phyloP scores from a whole-genome alignment of 371 early-diverging fungal species.

The Mortierella polycephala region DNA sequence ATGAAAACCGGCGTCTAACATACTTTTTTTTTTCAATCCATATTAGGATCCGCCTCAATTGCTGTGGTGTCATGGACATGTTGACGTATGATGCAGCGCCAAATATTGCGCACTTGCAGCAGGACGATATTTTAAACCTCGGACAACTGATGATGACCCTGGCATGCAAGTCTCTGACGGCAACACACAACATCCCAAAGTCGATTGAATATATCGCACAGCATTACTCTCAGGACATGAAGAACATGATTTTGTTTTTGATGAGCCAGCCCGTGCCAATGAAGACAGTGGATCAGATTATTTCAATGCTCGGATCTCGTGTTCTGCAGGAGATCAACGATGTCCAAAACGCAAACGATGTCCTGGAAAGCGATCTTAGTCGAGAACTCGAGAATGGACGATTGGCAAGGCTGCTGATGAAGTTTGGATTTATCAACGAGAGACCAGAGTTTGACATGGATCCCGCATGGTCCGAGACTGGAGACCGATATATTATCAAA shows the following conservation, averaged over 20 bases:
- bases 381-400: slow-evolving; percentile 92
- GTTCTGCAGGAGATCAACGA: slow-evolving; percentile 80
- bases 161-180: slow-evolving; percentile 81
- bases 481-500: slow-evolving; percentile 94
- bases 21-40: not conserved
- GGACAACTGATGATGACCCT: slow-evolving; percentile 88
- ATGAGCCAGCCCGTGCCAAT: slow-evolving; percentile 78
- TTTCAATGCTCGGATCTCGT: slow-evolving; percentile 84
- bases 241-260: slow-evolving; percentile 83
- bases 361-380: slow-evolving; percentile 79
- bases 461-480: slow-evolving; percentile 95
- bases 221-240: slow-evolving; percentile 81
- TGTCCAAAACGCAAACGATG: slow-evolving; percentile 80
- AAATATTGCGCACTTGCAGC: slow-evolving; percentile 72
- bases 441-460: slow-evolving; percentile 94
- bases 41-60: slow-evolving; percentile 80
- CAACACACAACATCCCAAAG: slow-evolving; percentile 74
- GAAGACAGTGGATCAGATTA: slow-evolving; percentile 86
- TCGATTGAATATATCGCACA: slow-evolving; percentile 81
- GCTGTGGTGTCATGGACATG: slow-evolving; percentile 88
- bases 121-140: slow-evolving; percentile 88
- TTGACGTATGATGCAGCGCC: slow-evolving; percentile 76
- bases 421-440: slow-evolving; percentile 95
- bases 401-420: slow-evolving; percentile 81
- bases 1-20: not conserved